Evolutionary conservation across 2,329 filamentous ascomycete species (phyloP).

Genomic region (Rosellinia necatrix): DNA sequence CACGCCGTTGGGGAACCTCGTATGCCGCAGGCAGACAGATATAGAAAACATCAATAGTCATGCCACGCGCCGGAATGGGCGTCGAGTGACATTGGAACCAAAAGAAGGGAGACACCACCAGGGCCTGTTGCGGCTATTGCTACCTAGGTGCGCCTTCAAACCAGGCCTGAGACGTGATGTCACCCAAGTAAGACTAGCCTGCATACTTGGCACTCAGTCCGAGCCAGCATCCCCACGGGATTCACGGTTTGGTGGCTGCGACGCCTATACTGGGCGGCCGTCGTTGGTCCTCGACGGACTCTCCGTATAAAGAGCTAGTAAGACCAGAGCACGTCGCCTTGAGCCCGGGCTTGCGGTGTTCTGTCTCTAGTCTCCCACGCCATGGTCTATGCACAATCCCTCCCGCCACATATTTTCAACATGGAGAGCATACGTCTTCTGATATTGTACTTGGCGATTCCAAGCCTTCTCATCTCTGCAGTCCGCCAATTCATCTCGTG

Average conservation of each 20-base stretch:
- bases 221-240: slow-evolving; percentile 13
- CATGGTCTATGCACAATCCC: not conserved
- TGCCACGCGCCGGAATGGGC: not conserved
- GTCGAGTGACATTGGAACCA: not conserved
- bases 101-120: not conserved
- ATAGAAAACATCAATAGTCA: slow-evolving; percentile 1
- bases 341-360: not conserved
- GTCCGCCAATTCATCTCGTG: slow-evolving; percentile 46
- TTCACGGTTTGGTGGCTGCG: slow-evolving; percentile 1
- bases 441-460: slow-evolving; percentile 52
- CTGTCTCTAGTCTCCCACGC: not conserved
- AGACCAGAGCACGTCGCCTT: not conserved
- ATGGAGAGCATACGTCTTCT: slow-evolving; percentile 49
- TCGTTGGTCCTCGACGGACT: not conserved
- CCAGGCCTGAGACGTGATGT: slow-evolving; percentile 3
- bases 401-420: slow-evolving; percentile 1
- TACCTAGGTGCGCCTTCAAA: not conserved
- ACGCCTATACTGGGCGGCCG: not conserved
- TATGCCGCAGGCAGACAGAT: not conserved
- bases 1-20: slow-evolving; percentile 26
- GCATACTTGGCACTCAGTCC: slow-evolving; percentile 7
- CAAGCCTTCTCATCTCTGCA: slow-evolving; percentile 49
- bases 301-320: slow-evolving; percentile 22
- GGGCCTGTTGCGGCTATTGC: not conserved
- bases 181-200: not conserved